Evolutionary conservation across 768 basidiomycete species (phyloP), one percentile per base, ranked within the genome.

Genomic region (Termitomyces sp.): DNA sequence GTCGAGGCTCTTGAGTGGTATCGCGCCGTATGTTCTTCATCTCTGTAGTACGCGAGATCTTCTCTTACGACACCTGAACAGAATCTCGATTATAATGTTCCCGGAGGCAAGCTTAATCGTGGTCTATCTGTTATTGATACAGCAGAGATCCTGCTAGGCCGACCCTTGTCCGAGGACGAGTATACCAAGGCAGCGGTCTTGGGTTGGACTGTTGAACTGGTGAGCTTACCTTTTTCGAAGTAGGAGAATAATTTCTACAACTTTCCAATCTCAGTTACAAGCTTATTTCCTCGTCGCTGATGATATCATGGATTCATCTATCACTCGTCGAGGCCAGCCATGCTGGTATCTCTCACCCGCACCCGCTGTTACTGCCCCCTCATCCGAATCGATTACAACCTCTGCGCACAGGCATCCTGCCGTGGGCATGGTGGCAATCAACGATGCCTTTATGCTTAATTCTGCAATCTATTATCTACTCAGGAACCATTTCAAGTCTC

Each of bases 121-220:
- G 95, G 96, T n/a, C 79, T 98, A 75, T 94, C 93, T 11, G 95
- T 97, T 65, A 89, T 95, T 45, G 96, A 98, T 71, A 90, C 92
- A 3, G 90, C 87, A 52, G 87, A 92, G 73, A 95, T 98, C 68
- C 73, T 98, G 59, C 85, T 87, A 58, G 92, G 89, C 1, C 75
- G 83, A 2, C 46, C 74, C 17, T 73, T 96, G 60, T 77, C 78
- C 0, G 92, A 94, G 0, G 85, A 90, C 5, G 95, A 98, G 74
- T 98, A 96, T 76, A 77, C 88, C 73, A 85, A 90, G 63, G 83
- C 92, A 7, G 95, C 92, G 4, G 74, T 96, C 31, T 79, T 98
- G 29, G 96, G 95, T 4, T 98, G 96, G 96, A 88, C 90, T 71
- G 86, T 99, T 64, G 96, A 98, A 73, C 79, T 98, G 59, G 95